Evolutionary conservation across 805 yeast species (phyloP).

Genomic region (Cyberlindnera xylosilytica): DNA sequence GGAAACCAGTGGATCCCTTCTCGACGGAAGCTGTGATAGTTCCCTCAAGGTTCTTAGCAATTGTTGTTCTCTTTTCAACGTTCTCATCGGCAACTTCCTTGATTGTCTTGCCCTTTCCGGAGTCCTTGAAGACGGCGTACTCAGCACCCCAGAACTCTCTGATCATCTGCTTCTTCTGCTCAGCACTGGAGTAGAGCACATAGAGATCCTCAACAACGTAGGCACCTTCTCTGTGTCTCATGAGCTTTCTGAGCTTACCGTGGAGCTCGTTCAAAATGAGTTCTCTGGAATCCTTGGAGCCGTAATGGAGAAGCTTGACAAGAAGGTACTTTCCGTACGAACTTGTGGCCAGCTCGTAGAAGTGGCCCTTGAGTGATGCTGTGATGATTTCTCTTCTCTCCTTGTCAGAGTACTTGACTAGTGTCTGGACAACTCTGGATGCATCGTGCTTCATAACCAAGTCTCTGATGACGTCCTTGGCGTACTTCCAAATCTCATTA

Average conservation of each 20-base stretch:
- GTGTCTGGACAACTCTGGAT: conserved; percentile 91
- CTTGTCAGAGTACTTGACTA: conserved; percentile 80
- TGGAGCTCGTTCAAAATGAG: conserved; percentile 79
- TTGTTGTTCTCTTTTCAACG: conserved; percentile 73
- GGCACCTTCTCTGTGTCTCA: conserved; percentile 98
- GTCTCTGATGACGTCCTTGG: conserved; percentile 75
- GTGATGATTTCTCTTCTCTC: conserved; percentile 74
- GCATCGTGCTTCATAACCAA: conserved; percentile 94
- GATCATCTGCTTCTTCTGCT: conserved; percentile 86
- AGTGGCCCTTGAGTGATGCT: conserved; percentile 66
- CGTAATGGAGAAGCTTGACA: conserved; percentile 88
- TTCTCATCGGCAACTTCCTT: conserved; percentile 62
- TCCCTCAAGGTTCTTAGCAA: conserved; percentile 71
- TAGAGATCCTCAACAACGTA: conserved; percentile 93
- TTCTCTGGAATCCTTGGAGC: conserved; percentile 76
- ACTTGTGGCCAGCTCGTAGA: conserved; percentile 80
- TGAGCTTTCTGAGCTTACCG: conserved; percentile 84
- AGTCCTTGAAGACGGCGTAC: conserved; percentile 83
- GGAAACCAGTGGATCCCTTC: conserved; percentile 96
- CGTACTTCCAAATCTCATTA: conserved; percentile 79
- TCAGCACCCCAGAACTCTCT: conserved; percentile 97
- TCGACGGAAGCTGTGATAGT: conserved; percentile 89
- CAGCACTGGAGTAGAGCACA: conserved; percentile 77
- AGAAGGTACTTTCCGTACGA: conserved; percentile 91
- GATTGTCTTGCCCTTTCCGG: conserved; percentile 60